A percentile compares a stretch with the other conserved stretches of the same genome.
These are phyloP conservation scores for Leishmania arabica DNA, from an alignment of 208 protist species.

Conservation along the genomic window DNA sequence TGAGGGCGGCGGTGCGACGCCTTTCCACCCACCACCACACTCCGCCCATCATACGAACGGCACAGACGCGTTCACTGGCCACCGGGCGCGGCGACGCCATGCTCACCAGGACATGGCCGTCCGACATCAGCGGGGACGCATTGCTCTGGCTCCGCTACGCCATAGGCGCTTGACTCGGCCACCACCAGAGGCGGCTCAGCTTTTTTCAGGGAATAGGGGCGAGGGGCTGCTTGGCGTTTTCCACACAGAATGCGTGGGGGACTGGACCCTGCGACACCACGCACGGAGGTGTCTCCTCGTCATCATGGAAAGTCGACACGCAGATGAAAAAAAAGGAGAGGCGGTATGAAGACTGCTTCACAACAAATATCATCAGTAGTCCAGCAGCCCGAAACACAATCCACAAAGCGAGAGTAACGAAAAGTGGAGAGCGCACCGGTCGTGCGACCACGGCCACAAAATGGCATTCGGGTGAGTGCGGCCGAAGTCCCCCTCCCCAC, in stretches of 20 bases:
- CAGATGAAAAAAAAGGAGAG: neutral
- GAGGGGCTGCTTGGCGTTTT: neutral
- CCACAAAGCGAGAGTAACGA: neutral
- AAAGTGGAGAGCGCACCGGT: neutral
- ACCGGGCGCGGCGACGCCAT: too few relatives aligned
- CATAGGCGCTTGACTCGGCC: too few relatives aligned
- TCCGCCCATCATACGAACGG: too few relatives aligned
- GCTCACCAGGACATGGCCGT: neutral
- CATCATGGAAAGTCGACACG: neutral
- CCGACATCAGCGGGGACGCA: neutral
- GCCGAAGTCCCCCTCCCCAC: neutral
- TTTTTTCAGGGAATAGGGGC: neutral
- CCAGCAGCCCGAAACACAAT: neutral
- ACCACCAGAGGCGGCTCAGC: neutral
- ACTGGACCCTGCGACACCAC: neutral
- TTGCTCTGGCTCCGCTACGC: too few relatives aligned
- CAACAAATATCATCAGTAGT: neutral
- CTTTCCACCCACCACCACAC: too few relatives aligned
- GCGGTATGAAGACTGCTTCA: neutral
- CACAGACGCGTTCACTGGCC: too few relatives aligned
- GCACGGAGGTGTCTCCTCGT: neutral
- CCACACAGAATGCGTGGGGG: neutral
- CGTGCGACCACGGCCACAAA: neutral
- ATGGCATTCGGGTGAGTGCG: neutral
- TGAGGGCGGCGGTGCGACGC: too few relatives aligned